These are phyloP conservation scores for Candida boidinii DNA, from an alignment of 805 yeast genomes.

Conservation along the genomic window DNA sequence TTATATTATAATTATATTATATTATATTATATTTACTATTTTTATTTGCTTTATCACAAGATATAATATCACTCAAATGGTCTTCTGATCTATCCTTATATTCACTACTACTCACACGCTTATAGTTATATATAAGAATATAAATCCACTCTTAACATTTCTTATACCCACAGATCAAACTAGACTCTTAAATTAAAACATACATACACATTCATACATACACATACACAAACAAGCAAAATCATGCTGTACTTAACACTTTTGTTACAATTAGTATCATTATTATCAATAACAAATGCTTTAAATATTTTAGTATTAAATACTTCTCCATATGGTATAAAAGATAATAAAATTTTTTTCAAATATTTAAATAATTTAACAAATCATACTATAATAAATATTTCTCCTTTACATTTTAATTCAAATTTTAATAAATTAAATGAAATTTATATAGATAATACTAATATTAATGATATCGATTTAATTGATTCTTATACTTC, in stretches of 20 bases:
- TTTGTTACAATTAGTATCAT: slow-evolving; percentile 3
- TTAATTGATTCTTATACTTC: slow-evolving; percentile 4
- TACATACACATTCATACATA: slow-evolving; percentile 17
- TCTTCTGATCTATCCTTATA: no score
- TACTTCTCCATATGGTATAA: slow-evolving; percentile 15
- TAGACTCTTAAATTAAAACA: slow-evolving; percentile 3
- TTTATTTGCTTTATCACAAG: no score
- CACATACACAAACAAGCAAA: slow-evolving; percentile 16
- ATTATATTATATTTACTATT: no score
- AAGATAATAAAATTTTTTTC: slow-evolving; percentile 13
- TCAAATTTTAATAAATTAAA: neutral
- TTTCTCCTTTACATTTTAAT: slow-evolving; percentile 13
- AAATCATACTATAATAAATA: slow-evolving; percentile 11
- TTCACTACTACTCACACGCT: no score
- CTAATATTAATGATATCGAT: slow-evolving; percentile 7
- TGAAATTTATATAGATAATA: slow-evolving; percentile 8
- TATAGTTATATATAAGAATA: neutral
- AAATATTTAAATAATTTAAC: slow-evolving; percentile 5
- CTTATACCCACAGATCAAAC: neutral
- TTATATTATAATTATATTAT: no score
- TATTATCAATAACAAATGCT: neutral
- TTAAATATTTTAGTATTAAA: slow-evolving; percentile 15
- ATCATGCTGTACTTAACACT: slow-evolving; percentile 16
- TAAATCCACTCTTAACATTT: neutral
- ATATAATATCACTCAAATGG: no score